These are phyloP conservation scores for Botrytis galanthina DNA, from an alignment of 2,329 filamentous ascomycete species.

Conservation along the genomic window DNA sequence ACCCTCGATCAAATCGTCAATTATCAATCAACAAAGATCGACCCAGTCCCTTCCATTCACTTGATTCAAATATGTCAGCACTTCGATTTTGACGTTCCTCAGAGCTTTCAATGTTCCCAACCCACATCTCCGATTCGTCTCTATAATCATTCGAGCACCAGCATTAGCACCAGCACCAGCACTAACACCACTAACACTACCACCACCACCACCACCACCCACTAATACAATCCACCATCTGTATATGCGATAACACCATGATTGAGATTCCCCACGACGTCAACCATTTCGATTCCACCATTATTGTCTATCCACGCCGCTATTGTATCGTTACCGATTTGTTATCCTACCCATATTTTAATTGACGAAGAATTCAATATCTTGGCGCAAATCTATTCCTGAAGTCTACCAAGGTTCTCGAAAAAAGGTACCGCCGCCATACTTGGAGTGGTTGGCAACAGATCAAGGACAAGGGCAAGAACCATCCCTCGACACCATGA, in stretches of 20 bases:
- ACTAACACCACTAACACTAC: neutral
- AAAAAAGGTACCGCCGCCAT: conserved; percentile 7
- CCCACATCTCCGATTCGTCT: neutral
- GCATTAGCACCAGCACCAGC: neutral
- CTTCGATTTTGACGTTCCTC: neutral
- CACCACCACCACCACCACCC: neutral
- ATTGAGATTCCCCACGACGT: conserved; percentile 1
- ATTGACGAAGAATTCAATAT: neutral
- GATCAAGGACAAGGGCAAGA: neutral
- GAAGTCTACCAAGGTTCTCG: neutral
- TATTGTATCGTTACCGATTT: neutral
- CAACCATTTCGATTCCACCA: neutral
- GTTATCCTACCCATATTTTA: no score
- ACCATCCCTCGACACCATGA: conserved; percentile 46
- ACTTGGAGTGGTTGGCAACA: conserved; percentile 14
- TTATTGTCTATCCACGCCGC: neutral
- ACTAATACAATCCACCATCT: neutral
- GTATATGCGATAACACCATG: conserved; percentile 6
- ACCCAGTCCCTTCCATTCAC: neutral
- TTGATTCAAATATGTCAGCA: conserved; percentile 1
- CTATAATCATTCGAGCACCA: neutral
- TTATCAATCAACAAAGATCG: neutral
- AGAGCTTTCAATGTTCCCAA: neutral
- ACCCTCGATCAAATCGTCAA: no score
- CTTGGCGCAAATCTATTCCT: neutral